Evolutionary conservation across 2,329 filamentous ascomycete genomes (phyloP), one percentile per base, ranked within the genome.

Genomic region (Clonostachys rhizophaga): DNA sequence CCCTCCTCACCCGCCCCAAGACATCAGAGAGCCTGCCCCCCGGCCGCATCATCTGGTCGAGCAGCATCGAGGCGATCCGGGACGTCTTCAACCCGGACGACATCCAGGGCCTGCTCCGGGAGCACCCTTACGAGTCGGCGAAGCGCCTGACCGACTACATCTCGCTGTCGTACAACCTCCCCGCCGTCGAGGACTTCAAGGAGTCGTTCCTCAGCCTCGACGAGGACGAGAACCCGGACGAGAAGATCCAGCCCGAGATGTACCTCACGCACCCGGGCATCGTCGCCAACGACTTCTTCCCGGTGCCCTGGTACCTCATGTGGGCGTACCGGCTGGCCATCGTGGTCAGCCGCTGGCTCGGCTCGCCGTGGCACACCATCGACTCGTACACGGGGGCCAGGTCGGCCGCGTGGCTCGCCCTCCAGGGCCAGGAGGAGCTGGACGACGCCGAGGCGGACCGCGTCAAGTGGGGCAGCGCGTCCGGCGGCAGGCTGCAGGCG

Each of bases 91-190:
- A 81, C 40, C 57, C 79, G 7, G 71, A 81, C 43, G 94, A 99
- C 66, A 74, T 96, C 24, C 91, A 97, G 66, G 86, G 82, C 41
- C 65, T 95, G 44, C 65, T 67, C 14, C 12, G 79, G 2, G 56
- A 62, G 2, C 72, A 71, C 3, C 81, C 91, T 2, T 99, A 99
- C 69, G 91, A 97, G 66, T 84, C 83, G 50, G 85, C 84, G 48
- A 97, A 99, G 70, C 84, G 91, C 18, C 72, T 97, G 17, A 95
- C 89, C 2, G 94, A 99, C 62, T 58, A 95, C 14, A 71, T 97
- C 50, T 78, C 81, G n/a, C 71, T 97, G 20, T 91, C 89, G 0
- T 79, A 80, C 11, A 72, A 80, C 18, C 73, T 92, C 2, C 84
- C 89, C 1, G 76, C 82, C 13, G 79, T 84, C 1, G 66, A 71